phyloP scores from a whole-genome alignment of 148 eudicot genomes.

The Pharnaceum exiguum region DNA sequence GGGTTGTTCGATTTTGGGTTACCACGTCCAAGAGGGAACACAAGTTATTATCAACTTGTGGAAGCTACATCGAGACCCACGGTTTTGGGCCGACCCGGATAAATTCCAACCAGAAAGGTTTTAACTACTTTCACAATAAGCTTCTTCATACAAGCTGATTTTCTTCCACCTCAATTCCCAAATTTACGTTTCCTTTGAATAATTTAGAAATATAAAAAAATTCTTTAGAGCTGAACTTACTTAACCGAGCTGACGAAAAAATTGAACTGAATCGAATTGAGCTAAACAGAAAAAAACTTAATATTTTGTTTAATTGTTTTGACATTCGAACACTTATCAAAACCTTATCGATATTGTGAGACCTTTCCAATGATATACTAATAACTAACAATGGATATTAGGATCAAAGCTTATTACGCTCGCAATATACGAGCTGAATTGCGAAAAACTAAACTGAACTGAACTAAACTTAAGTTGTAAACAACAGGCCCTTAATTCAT shows the following conservation, averaged over 20 bases:
- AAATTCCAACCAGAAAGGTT: conserved; percentile 7
- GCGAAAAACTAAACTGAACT: too few species aligned
- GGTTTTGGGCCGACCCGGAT: not conserved
- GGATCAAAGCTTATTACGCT: too few species aligned
- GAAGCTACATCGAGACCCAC: conserved; percentile 8
- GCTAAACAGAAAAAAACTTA: too few species aligned
- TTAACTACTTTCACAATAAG: not conserved
- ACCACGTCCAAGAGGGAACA: not conserved
- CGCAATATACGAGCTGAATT: too few species aligned
- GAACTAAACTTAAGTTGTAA: too few species aligned
- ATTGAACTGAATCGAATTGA: not conserved
- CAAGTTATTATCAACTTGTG: not conserved
- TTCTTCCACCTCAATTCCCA: not conserved
- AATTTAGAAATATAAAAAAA: not conserved
- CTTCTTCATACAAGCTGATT: not conserved
- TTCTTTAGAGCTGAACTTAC: not conserved
- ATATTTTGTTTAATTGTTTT: too few species aligned
- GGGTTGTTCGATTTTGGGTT: not conserved
- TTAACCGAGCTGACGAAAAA: not conserved
- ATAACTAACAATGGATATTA: too few species aligned
- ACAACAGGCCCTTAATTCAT: too few species aligned
- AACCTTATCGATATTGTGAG: too few species aligned
- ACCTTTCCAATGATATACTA: too few species aligned
- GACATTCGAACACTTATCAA: too few species aligned
- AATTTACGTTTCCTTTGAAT: not conserved